Base-by-base conservation (phyloP, 2,329 filamentous ascomycete species). In the Fonsecaea pedrosoi region DNA sequence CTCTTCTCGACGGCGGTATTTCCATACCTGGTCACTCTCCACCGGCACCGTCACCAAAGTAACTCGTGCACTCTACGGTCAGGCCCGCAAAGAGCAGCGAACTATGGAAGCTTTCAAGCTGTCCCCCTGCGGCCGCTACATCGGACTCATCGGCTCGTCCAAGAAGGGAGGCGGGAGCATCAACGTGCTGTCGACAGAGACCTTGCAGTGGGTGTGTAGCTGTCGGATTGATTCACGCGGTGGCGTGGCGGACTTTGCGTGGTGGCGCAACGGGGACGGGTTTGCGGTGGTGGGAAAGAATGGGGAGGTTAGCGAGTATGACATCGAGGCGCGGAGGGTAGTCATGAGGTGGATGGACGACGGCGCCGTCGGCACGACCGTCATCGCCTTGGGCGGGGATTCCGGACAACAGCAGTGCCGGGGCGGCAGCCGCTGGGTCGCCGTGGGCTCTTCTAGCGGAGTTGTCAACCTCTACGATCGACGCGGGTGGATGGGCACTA, bases 381-480 rank as follows among this genome's bases (percentile, higher is more conserved):
- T 92, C 18, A 82, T 99, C 62, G 87, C 89, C 2, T 84, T 98
- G 2, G 94, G 95, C 53, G 82, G 81, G 4, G 74, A 74, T 12
- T 77, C 76, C 1, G 77, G 77, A 25, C 25, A 25, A 13, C 76
- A 77, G 9, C 69, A 74, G 9, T 74, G 77, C 53, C 54, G 86
- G 3, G 94, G 94, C 32, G 89, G 89, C 3, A 92, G 97, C 78
- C 85, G 92, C 65, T 99, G 94, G 93, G 87, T 97, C 13, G 93
- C 92, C 0, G 83, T 97, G 53, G 95, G 95, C 10, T 94, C 90
- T 66, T 91, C 87, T 70, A 93, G 88, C 69, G 95, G 95, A 66
- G 91, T 99, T 65, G 88, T 96, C 65, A 98, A 98, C 78, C 85
- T 99, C 68, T 99, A 99, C 81, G 92, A 98, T 76, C 90, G 95